Evolutionary conservation across 768 basidiomycete species (phyloP).

Genomic region (Chalciporus sphaerocephalus): DNA sequence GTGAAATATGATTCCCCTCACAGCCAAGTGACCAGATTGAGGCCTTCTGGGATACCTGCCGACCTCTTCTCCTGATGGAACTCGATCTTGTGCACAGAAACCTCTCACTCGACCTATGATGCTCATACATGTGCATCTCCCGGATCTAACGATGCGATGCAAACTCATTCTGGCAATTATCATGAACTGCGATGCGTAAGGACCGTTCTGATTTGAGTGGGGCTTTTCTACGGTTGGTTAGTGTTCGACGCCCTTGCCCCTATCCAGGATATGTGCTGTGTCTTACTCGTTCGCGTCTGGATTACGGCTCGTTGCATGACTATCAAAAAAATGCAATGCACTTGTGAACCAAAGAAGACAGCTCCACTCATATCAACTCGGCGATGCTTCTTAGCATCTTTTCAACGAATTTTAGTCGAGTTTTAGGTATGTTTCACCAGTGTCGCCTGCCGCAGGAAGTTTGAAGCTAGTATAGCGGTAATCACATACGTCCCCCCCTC

Average conservation of each 20-base stretch:
- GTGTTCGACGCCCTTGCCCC: neutral
- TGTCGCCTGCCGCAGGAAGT: neutral
- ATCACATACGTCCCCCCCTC: neutral
- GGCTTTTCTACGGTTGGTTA: conserved; percentile 9
- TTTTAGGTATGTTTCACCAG: conserved; percentile 5
- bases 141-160: conserved; percentile 2
- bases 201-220: conserved; percentile 7
- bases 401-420: conserved; percentile 10
- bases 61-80: neutral
- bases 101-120: neutral
- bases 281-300: neutral
- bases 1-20: neutral
- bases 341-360: neutral
- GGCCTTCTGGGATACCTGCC: neutral
- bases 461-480: neutral
- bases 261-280: conserved; percentile 7
- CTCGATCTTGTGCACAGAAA: neutral
- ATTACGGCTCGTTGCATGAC: conserved; percentile 1
- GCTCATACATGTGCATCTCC: neutral
- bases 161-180: neutral
- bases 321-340: neutral
- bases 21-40: neutral
- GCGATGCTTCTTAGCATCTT: neutral
- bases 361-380: neutral
- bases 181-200: neutral